Evolutionary conservation across 83 land plant species (phyloP).

Genomic region (Larix sibirica): DNA sequence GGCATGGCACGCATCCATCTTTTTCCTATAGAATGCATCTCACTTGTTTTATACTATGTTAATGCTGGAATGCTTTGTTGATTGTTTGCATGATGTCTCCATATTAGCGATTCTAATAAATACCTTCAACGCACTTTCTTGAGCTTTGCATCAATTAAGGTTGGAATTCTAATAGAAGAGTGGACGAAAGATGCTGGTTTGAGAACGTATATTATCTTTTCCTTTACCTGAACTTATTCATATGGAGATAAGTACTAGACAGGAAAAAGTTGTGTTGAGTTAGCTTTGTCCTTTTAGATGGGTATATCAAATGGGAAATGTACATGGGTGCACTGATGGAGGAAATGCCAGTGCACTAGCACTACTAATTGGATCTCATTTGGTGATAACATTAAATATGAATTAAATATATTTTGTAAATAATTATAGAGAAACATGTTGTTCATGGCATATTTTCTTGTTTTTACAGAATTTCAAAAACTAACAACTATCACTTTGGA

Average conservation of each 20-base stretch:
- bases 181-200: constrained; percentile 99
- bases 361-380: no score
- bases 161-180: constrained; percentile 54
- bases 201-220: constrained; percentile 57
- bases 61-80: no score
- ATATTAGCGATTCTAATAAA: constrained; percentile 80
- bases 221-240: constrained; percentile 7
- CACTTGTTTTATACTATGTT: no score
- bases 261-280: not conserved
- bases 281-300: constrained; percentile 54
- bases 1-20: no score
- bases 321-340: constrained; percentile 87
- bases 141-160: constrained; percentile 82
- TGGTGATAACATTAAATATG: constrained; percentile 38
- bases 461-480: not conserved
- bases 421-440: not conserved
- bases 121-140: constrained; percentile 89
- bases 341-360: constrained; percentile 70
- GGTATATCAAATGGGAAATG: constrained; percentile 88
- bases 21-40: no score
- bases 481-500: not conserved
- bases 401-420: not conserved
- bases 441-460: not conserved
- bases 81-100: not conserved
- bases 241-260: not conserved